Evolutionary conservation across 805 yeast species (phyloP), one percentile per base, ranked within the genome.

Genomic region (Pichia cabralensis): DNA sequence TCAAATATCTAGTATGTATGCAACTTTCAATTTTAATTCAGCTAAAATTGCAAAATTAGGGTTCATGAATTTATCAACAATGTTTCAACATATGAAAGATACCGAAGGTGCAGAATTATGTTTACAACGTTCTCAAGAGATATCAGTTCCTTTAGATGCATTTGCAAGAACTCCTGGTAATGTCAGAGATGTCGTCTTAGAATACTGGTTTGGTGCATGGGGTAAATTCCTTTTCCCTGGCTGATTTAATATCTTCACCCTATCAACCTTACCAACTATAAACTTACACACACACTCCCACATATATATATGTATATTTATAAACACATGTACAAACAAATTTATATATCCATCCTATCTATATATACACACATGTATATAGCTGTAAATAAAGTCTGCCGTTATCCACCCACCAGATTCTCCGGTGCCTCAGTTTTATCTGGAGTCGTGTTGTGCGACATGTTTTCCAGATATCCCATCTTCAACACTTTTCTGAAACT

Each of bases 41-140:
- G 69, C 70, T 2, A 49, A 56, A 28, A 55, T 67, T 13, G 49
- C 65, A 2, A 61, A 55, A 31, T 53, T 59, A 29, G 53, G 64
- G 5, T 53, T 64, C 34, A 34, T 42, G 11, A 64, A 64, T 34
- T 45, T 66, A 28, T 41, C 54, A 5, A 43, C 38, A 28, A 61
- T 62, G 65, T 62, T 55, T 33, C 24, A 33, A 9, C 33, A 46
- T 35, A 20, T 45, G 7, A 58, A 58, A 0, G 61, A 59, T 34
- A 24, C 34, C 2, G 56, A 55, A 22, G 49, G 47, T 3, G 39
- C 52, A 3, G 27, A 31, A 8, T 35, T 55, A 19, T 60, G 62
- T 38, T 13, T 38, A 1, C 20, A 31, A 9, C 52, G 55, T 27
- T 44, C 55, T 1, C 33, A 47, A 8, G 45, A 47, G 15, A 51